A percentile compares a stretch with the other conserved stretches of the same genome.
Conservation (phyloP, 1,284 basidiomycete species). For the Ganoderma sp. region DNA sequence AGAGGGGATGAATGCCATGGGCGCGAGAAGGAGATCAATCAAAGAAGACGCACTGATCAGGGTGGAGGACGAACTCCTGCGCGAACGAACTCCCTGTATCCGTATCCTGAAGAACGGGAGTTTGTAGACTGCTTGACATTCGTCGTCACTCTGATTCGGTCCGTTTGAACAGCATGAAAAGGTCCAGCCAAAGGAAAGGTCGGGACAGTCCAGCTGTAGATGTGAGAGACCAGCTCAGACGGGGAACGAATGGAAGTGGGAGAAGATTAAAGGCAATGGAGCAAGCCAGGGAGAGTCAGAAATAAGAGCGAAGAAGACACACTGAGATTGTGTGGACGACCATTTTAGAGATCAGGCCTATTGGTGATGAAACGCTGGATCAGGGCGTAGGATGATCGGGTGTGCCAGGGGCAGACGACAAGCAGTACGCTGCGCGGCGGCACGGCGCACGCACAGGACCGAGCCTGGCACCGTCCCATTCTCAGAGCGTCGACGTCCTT, state of each 20-base stretch:
- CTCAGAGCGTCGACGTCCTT: not conserved
- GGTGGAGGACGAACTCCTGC: constrained; percentile 32
- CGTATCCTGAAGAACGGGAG: constrained; percentile 22
- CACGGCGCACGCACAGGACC: constrained; percentile 1
- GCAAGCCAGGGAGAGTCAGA: constrained; percentile 11
- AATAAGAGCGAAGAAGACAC: constrained; percentile 16
- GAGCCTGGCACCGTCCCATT: not conserved
- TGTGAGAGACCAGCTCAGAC: constrained; percentile 32
- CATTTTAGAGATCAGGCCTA: constrained; percentile 12
- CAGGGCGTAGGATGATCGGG: constrained; percentile 14
- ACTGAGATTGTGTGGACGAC: constrained; percentile 5
- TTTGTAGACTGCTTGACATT: constrained; percentile 25
- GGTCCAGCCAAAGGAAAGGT: constrained; percentile 27
- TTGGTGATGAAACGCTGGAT: constrained; percentile 23
- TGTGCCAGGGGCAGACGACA: constrained; percentile 10
- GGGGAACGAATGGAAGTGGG: constrained; percentile 22
- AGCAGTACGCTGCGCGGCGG: constrained; percentile 5
- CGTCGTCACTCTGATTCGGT: constrained; percentile 16
- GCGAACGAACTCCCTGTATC: constrained; percentile 28
- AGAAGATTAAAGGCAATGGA: constrained; percentile 10
- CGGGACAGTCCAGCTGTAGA: constrained; percentile 31
- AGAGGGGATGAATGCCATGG: constrained; percentile 9
- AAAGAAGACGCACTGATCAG: constrained; percentile 39
- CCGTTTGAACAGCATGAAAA: constrained; percentile 24
- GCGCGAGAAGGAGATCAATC: constrained; percentile 11